These are phyloP conservation scores for Wickerhamiella sorbophila DNA, from an alignment of 805 yeast genomes.

Conservation along the genomic window DNA sequence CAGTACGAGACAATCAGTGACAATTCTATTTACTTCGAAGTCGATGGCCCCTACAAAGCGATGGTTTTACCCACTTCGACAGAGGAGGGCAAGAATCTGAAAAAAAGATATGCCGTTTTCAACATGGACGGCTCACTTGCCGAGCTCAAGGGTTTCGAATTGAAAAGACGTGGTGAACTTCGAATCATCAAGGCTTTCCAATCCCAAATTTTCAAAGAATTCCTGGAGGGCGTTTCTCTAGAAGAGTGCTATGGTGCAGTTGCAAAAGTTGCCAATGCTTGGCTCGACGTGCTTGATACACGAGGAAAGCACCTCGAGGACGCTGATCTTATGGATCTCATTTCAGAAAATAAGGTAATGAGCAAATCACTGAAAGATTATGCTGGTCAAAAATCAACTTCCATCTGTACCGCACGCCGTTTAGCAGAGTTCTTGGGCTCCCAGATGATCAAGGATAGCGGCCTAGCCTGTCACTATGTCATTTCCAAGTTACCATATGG, in stretches of 20 bases:
- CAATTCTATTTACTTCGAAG: slow-evolving; percentile 92
- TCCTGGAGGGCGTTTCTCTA: slow-evolving; percentile 69
- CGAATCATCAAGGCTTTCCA: slow-evolving; percentile 90
- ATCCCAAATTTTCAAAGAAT: slow-evolving; percentile 81
- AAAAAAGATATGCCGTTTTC: slow-evolving; percentile 94
- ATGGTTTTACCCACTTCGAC: slow-evolving; percentile 95
- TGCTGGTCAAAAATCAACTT: slow-evolving; percentile 80
- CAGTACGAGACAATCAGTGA: slow-evolving; percentile 71
- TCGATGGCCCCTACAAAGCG: slow-evolving; percentile 96
- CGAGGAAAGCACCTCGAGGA: slow-evolving; percentile 80
- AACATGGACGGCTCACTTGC: slow-evolving; percentile 89
- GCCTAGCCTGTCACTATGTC: slow-evolving; percentile 87
- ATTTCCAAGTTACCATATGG: slow-evolving; percentile 70
- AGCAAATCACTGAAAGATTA: slow-evolving; percentile 82
- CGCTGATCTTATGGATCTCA: slow-evolving; percentile 83
- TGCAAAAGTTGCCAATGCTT: slow-evolving; percentile 83
- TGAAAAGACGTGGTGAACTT: slow-evolving; percentile 92
- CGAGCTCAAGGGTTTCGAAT: slow-evolving; percentile 90
- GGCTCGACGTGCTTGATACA: slow-evolving; percentile 87
- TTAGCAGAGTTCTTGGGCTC: slow-evolving; percentile 90
- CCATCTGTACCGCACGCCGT: slow-evolving; percentile 88
- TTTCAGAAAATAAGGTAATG: slow-evolving; percentile 94
- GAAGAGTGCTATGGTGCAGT: slow-evolving; percentile 78
- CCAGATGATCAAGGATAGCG: slow-evolving; percentile 93
- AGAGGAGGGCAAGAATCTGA: slow-evolving; percentile 93